Evolutionary conservation across 2,329 filamentous ascomycete genomes (phyloP).

Genomic region (Grosmannia huntii): DNA sequence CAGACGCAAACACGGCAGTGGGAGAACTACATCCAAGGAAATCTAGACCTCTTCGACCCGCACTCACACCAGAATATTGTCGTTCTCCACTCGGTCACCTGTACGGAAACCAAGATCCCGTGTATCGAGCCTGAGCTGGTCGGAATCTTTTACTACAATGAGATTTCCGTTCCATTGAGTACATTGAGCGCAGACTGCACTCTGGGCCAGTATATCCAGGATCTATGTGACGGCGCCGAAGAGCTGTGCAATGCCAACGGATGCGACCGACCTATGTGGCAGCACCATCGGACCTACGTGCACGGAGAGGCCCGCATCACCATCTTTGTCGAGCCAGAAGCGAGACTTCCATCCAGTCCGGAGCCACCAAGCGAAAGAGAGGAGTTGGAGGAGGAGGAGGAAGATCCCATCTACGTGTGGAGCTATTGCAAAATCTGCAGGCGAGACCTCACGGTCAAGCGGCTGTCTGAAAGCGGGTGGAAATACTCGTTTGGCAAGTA

Average conservation of each 20-base stretch:
- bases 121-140: conserved; percentile 87
- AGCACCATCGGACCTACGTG: conserved; percentile 94
- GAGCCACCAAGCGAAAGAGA: conserved; percentile 28
- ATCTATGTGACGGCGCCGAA: conserved; percentile 65
- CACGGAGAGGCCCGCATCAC: conserved; percentile 91
- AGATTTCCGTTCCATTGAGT: conserved; percentile 55
- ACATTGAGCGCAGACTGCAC: conserved; percentile 76
- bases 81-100: conserved; percentile 85
- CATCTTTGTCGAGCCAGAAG: conserved; percentile 64
- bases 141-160: conserved; percentile 85
- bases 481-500: conserved; percentile 99
- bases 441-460: conserved; percentile 75
- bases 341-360: conserved; percentile 43
- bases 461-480: conserved; percentile 91
- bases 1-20: conserved; percentile 89
- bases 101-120: conserved; percentile 84
- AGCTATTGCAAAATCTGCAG: conserved; percentile 88
- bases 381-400: conserved; percentile 23
- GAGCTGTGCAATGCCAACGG: conserved; percentile 70
- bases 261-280: conserved; percentile 77
- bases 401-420: conserved; percentile 82
- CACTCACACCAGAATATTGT: conserved; percentile 95
- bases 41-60: conserved; percentile 82
- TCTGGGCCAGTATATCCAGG: conserved; percentile 87
- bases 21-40: conserved; percentile 88